Evolutionary conservation across 2,329 filamentous ascomycete genomes (phyloP), one percentile per base, ranked within the genome.

Genomic region (Teratosphaeria pseudoeucalypti): DNA sequence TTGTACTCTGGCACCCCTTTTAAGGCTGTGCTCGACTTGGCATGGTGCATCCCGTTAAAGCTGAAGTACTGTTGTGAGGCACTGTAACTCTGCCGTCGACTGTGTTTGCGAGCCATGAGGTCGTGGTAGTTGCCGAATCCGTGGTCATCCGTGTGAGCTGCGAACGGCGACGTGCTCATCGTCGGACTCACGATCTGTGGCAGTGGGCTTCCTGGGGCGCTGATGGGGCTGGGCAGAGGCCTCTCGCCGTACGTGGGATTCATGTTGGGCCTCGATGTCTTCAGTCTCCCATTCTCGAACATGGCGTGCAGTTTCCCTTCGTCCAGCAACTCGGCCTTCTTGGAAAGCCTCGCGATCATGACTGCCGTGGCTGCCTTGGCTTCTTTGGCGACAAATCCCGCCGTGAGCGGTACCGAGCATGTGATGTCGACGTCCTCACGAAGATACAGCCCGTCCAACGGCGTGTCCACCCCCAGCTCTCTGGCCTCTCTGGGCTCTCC

Each of bases 351-450:
- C 57, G 81, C 77, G 0, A 89, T 81, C 82, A 89, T 86, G 61
- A 86, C 79, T 63, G 84, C 85, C 65, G 83, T 85, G 7, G 86
- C 83, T 9, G 83, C 79, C 73, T 86, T 86, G 67, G 82, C 79
- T 70, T 88, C 83, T 60, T 81, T 78, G 12, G 86, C 87, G 64
- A 88, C 85, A 60, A 87, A 87, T 55, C 77, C 69, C 16, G 53
- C 53, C 58, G 85, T 78, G 61, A 72, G 59, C 27, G 85, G 80
- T 57, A 88, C 75, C 68, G 87, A 88, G 77, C 84, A 86, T 66
- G 81, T 81, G 72, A 89, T 85, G 70, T 88, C 85, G 49, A 88
- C 85, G 63, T 89, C 86, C 66, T 88, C 85, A 59, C 85, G 80
- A 60, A 89, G 75, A 66, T 88, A 89, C 2, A 89, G 73, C 0